Percentiles rank a stretch among this genome's conserved stretches.
phyloP scores from a whole-genome alignment of 371 early-diverging fungal species.

The Actinomucor elegans region DNA sequence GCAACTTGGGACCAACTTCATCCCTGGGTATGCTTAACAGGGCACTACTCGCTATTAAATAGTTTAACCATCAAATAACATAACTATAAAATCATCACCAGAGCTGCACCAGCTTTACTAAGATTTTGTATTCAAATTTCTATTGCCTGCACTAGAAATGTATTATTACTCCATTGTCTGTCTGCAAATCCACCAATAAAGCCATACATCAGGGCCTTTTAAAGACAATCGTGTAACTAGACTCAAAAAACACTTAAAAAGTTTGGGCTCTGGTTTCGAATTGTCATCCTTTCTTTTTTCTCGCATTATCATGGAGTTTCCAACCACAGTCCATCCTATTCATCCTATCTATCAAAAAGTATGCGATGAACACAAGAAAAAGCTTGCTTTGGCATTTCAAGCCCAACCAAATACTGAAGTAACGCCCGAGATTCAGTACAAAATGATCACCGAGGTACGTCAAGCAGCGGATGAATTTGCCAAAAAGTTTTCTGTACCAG shows the following conservation, averaged over 20 bases:
- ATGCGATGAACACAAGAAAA: conserved; percentile 5
- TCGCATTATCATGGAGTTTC: background rate
- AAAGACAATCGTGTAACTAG: background rate
- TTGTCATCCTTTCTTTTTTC: background rate
- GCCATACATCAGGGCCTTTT: background rate
- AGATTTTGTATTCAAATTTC: no score
- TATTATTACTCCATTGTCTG: no score
- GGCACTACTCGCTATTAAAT: no score
- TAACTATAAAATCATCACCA: no score
- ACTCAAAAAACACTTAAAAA: background rate
- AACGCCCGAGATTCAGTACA: conserved; percentile 9
- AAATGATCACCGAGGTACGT: conserved; percentile 11
- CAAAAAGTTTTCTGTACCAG: background rate
- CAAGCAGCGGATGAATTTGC: conserved; percentile 9
- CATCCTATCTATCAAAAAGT: conserved; percentile 18
- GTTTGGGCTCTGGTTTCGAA: no score
- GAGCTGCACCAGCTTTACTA: no score
- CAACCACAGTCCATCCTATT: conserved; percentile 6
- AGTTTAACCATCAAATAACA: no score
- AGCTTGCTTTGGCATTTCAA: conserved; percentile 4
- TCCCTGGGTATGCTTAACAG: no score
- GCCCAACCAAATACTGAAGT: background rate
- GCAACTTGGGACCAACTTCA: no score
- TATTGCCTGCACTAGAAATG: no score
- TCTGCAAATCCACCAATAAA: background rate